Conservation (phyloP, 2,329 filamentous ascomycete species). For the Fusarium nygamai region DNA sequence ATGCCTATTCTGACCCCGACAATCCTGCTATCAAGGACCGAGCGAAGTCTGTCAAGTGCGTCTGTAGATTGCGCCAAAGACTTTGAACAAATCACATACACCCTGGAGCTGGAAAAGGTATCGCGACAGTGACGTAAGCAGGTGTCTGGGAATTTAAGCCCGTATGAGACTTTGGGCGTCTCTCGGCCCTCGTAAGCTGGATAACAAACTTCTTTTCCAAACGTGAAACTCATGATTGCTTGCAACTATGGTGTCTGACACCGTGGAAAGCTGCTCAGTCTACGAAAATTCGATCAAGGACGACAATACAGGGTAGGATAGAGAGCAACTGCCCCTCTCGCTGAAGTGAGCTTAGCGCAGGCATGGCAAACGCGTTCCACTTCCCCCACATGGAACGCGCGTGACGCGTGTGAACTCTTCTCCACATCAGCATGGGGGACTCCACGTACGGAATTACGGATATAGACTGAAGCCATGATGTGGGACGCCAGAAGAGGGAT, state of each 20-base stretch:
- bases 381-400: neutral
- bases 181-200: neutral
- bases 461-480: neutral
- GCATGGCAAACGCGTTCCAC: neutral
- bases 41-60: conserved; percentile 53
- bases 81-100: conserved; percentile 46
- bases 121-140: conserved; percentile 6
- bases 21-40: conserved; percentile 53
- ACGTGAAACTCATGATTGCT: neutral
- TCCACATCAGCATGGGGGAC: neutral
- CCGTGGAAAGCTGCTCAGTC: too few species aligned
- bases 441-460: neutral
- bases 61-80: conserved; percentile 59
- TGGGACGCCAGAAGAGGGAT: neutral
- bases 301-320: neutral
- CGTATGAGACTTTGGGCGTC: conserved; percentile 10
- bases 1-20: conserved; percentile 61
- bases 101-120: neutral
- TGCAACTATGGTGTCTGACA: fast-evolving
- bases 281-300: fast-evolving
- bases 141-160: conserved; percentile 7
- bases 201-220: neutral
- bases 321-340: neutral
- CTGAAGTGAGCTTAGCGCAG: neutral
- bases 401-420: neutral